These are phyloP conservation scores for Hygrophila difformis DNA, from an alignment of 257 asterid species.

Conservation along the genomic window DNA sequence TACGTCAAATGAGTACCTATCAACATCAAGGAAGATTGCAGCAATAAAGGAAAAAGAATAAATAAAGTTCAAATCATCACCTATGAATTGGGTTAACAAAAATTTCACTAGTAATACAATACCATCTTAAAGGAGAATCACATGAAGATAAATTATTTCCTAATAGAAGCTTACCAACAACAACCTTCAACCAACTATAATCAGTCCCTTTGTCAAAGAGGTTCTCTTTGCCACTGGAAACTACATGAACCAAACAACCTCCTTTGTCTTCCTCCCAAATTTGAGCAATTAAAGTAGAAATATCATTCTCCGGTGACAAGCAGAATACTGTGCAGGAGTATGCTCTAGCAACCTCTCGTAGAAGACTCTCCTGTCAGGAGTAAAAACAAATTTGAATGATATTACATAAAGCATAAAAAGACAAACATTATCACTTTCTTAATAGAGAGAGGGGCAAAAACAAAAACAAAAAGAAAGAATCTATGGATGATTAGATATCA, in stretches of 20 bases:
- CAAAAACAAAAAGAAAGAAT: too few species aligned
- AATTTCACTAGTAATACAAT: neutral
- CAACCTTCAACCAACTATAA: constrained; percentile 46
- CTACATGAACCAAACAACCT: constrained; percentile 42
- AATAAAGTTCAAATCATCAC: constrained; percentile 9
- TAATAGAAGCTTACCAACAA: constrained; percentile 46
- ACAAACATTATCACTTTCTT: too few species aligned
- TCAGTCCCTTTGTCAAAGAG: constrained; percentile 20
- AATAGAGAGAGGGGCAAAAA: neutral
- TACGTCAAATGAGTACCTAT: neutral
- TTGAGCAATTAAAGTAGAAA: constrained; percentile 32
- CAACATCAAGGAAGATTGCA: constrained; percentile 10
- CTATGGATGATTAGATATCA: too few species aligned
- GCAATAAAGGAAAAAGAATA: constrained; percentile 11
- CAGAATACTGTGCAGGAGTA: constrained; percentile 34
- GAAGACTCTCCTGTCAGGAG: constrained; percentile 41
- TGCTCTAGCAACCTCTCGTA: constrained; percentile 42
- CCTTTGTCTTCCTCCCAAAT: constrained; percentile 46
- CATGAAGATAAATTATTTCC: neutral
- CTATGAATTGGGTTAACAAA: constrained; percentile 5
- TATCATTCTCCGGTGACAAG: constrained; percentile 38
- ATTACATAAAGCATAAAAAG: too few species aligned
- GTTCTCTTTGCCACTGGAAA: constrained; percentile 36
- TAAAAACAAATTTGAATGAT: constrained; percentile 6
- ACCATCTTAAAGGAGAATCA: neutral